Base-by-base conservation (phyloP, 2,329 filamentous ascomycete genomes). In the Lachnellula cervina region DNA sequence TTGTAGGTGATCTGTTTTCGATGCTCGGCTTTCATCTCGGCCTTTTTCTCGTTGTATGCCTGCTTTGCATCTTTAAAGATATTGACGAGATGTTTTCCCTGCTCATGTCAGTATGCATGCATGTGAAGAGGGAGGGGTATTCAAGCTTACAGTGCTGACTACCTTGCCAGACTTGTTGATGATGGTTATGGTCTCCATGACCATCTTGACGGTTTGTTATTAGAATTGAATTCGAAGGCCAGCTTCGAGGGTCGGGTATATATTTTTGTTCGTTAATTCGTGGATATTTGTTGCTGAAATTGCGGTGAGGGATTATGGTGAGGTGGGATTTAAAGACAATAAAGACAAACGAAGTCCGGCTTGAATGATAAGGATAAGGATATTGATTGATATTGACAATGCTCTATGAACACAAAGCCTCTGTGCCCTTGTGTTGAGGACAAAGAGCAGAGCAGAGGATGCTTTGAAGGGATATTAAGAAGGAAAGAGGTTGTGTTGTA, bases 51-150 rank as follows among this genome's bases (percentile, higher is more conserved):
- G 55, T 86, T 81, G 73, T 97, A 97, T 56, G 89, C 89, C 52
- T 86, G 84, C 70, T 90, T 90, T 61, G 92, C 93, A 70, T 97
- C 91, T 71, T 90, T 96, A 79, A 96, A 95, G 68, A 97, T 87
- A 69, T 85, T 87, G 68, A 95, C 82, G 23, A 97, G 78, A 66
- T 96, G 89, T 74, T 95, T 96, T 68, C 90, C 90, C 90, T 95
- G 68, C 37, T n/a, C 32, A 28, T 34, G 50, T 68, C 57, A 63
- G 52, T 52, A 19, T 37, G 13, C 8, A 19, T 37, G 13, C 8
- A 58, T 49, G 45, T 51, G 46, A 43, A 52, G 34, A 52, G 56
- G 19, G 34, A 32, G 49, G 43, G 38, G 57, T 32, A 47, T 49
- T 47, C 7, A 51, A 57, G 61, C 87, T 71, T 79, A 92, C 90